Conservation (phyloP, 805 yeast species). For the Suhomyces xylopsoci region DNA sequence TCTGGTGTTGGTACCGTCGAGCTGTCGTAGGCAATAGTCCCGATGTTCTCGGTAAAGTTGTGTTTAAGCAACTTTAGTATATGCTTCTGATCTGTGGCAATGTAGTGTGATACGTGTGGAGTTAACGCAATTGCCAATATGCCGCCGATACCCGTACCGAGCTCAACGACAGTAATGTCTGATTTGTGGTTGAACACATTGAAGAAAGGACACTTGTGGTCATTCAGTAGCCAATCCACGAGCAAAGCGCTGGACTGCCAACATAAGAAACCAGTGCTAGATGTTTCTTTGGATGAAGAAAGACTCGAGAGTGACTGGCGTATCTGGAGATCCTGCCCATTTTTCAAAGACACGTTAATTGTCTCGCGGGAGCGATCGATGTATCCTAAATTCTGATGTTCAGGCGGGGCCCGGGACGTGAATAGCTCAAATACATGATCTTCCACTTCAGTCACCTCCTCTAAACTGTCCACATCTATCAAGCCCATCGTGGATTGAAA, state of each 20-base stretch:
- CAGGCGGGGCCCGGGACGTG: constrained; percentile 24
- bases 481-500: background rate
- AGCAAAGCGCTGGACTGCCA: constrained; percentile 54
- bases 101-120: constrained; percentile 30
- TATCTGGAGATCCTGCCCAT: constrained; percentile 25
- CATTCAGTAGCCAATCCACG: constrained; percentile 51
- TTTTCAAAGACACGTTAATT: constrained; percentile 20
- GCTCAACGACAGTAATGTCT: constrained; percentile 41
- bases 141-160: constrained; percentile 64
- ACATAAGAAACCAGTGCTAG: constrained; percentile 62
- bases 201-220: constrained; percentile 24
- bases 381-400: constrained; percentile 32
- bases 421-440: constrained; percentile 34
- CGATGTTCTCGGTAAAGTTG: constrained; percentile 45
- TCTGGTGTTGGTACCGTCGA: constrained; percentile 5
- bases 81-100: constrained; percentile 60
- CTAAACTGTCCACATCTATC: constrained; percentile 12
- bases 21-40: constrained; percentile 8
- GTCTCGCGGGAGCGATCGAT: constrained; percentile 26
- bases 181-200: constrained; percentile 4
- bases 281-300: constrained; percentile 28
- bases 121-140: constrained; percentile 42
- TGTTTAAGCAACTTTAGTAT: constrained; percentile 46
- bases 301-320: constrained; percentile 33
- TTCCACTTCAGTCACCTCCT: constrained; percentile 20